Conservation (phyloP, 441 rosid species). For the Populus trichocarpa region DNA sequence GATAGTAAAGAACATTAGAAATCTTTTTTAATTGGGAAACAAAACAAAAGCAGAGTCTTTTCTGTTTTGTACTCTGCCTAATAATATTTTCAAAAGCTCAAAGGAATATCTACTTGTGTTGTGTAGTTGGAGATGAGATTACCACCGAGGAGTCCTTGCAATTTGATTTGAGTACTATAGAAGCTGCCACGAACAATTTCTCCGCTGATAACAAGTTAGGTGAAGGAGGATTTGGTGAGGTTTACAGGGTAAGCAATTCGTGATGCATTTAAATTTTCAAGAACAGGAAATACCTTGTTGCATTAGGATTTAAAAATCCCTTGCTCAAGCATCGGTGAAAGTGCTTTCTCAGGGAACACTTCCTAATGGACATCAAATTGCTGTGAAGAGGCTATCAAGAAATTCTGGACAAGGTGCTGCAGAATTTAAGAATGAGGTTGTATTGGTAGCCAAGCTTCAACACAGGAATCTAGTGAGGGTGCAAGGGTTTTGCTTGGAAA, state of each 20-base stretch:
- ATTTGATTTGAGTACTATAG: conserved; percentile 40
- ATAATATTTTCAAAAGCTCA: neutral
- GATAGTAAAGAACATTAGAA: conserved; percentile 15
- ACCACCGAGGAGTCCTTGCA: conserved; percentile 22
- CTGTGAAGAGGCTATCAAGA: conserved; percentile 29
- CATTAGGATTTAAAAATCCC: too few relatives aligned
- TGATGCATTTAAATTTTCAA: neutral
- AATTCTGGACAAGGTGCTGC: conserved; percentile 19
- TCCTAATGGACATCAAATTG: conserved; percentile 22
- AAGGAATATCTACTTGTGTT: neutral
- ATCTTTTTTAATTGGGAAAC: too few relatives aligned
- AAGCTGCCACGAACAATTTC: conserved; percentile 51
- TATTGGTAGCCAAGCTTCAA: conserved; percentile 32
- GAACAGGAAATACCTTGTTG: neutral
- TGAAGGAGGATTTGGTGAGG: conserved; percentile 83
- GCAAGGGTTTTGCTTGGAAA: conserved; percentile 24
- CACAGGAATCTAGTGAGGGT: conserved; percentile 32
- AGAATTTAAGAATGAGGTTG: conserved; percentile 33
- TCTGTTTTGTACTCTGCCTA: neutral
- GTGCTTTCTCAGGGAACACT: conserved; percentile 19
- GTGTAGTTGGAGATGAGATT: conserved; percentile 28
- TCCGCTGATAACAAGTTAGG: conserved; percentile 50
- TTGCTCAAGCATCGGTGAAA: neutral
- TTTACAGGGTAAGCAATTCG: conserved; percentile 54
- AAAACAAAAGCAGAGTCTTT: too few relatives aligned